Evolutionary conservation across 139 green algal genomes (phyloP), one percentile per base, ranked within the genome.

Genomic region (Edaphochlamys debaryana): DNA sequence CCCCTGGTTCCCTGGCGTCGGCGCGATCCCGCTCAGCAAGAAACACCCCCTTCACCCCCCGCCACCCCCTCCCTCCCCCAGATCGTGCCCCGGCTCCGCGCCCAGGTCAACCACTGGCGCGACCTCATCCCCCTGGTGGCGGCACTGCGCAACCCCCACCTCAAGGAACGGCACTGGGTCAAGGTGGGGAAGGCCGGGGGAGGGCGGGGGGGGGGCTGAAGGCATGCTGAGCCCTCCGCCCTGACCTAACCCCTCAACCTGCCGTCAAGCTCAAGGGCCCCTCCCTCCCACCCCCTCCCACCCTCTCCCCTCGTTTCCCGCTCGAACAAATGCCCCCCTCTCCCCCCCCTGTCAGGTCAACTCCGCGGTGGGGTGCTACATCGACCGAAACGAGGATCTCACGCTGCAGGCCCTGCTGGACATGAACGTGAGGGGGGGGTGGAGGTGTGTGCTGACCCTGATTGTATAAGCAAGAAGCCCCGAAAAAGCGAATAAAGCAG

Each of bases 121-220:
- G 76, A 84, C 29, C 64, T 85, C 40, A 52, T 96, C 38, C 93
- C 93, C 8, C 76, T 95, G 32, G 82, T 96, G 41, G 30, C 79
- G 4, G 78, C 84, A 17, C 86, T 98, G 82, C 87, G 90, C 56
- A 96, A 98, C 84, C 37, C 69, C 0, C 56, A 88, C 54, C 69
- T 98, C 30, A 91, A 89, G 79, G 88, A 95, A 64, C 77, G 93
- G 6, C 94, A 98, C 88, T 98, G 94, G 94, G 72, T 78, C 41
- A 95, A 95, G 80, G 82, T 95, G 56, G 75, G 32, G 58, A 93
- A n/a, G 71, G 79, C 7, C 29, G 25, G 23, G 25, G 73, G n/a
- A n/a, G n/a, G n/a, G n/a, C n/a, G n/a, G n/a, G n/a, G n/a, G n/a
- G n/a, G n/a, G 40, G 58, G 58, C 22, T n/a, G n/a, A n/a, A n/a